phyloP scores from a whole-genome alignment of 148 eudicot genomes.

The Persicaria maculosa region DNA sequence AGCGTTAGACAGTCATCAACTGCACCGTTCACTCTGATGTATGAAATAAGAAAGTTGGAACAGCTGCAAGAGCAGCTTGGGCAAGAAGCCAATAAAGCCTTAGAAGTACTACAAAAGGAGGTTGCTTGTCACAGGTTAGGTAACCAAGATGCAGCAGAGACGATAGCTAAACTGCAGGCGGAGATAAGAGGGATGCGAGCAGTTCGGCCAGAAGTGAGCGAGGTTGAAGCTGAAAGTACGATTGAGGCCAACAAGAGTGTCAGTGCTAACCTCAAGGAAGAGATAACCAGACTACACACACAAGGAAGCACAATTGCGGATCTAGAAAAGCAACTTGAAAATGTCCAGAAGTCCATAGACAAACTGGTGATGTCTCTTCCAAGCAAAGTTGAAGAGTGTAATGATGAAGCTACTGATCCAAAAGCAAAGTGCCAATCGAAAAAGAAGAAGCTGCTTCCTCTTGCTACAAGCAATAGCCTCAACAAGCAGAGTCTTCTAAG shows the following conservation, averaged over 20 bases:
- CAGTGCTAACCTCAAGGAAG: constrained; percentile 87
- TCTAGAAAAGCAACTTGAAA: constrained; percentile 91
- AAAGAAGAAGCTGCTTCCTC: constrained; percentile 70
- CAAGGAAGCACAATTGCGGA: constrained; percentile 86
- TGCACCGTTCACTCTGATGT: constrained; percentile 91
- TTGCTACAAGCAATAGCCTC: constrained; percentile 54
- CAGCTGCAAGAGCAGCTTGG: constrained; percentile 96
- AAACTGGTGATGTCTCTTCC: constrained; percentile 88
- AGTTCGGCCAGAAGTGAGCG: constrained; percentile 31
- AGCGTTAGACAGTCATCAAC: constrained; percentile 76
- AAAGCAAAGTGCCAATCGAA: constrained; percentile 52
- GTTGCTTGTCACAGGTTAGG: constrained; percentile 89
- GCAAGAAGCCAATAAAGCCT: constrained; percentile 86
- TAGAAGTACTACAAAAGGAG: constrained; percentile 91
- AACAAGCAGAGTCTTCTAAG: constrained; percentile 48
- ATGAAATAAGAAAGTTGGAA: constrained; percentile 84
- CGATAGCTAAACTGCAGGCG: constrained; percentile 83
- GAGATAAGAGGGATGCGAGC: constrained; percentile 77
- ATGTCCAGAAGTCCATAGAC: constrained; percentile 84
- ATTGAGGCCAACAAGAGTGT: constrained; percentile 71
- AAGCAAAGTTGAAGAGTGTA: constrained; percentile 26
- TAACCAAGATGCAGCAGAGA: constrained; percentile 95
- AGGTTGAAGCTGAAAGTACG: constrained; percentile 40
- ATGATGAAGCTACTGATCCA: constrained; percentile 16
- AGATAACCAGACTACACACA: constrained; percentile 87